phyloP scores from a whole-genome alignment of 306 rosid genomes.

The Echinosophora koreensis region DNA sequence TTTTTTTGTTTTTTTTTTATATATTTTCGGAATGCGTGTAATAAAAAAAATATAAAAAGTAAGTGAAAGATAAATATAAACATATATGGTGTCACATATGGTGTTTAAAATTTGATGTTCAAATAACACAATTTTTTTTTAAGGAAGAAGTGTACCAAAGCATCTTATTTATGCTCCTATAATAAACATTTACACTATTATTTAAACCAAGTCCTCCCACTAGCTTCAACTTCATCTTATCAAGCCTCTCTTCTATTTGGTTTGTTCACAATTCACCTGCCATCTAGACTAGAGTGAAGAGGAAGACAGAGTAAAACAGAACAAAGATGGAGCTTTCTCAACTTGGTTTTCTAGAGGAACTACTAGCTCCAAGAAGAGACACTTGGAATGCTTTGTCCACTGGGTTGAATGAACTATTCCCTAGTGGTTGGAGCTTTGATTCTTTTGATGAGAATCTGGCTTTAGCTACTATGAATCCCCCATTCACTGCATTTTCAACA shows the following conservation, averaged over 20 bases:
- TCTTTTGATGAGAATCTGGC: constrained; percentile 68
- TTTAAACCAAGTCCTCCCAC: constrained; percentile 43
- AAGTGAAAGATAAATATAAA: too few relatives aligned
- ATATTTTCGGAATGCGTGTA: too few relatives aligned
- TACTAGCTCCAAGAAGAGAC: constrained; percentile 80
- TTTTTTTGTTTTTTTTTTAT: too few relatives aligned
- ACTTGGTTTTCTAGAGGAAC: constrained; percentile 85
- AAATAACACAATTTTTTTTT: too few relatives aligned
- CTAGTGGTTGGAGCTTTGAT: constrained; percentile 71
- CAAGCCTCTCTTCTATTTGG: constrained; percentile 43
- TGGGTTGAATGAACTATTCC: constrained; percentile 66
- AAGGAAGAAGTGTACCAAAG: too few relatives aligned
- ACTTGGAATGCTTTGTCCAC: constrained; percentile 66
- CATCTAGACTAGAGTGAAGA: constrained; percentile 24
- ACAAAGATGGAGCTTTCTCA: constrained; percentile 85
- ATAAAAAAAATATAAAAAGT: too few relatives aligned
- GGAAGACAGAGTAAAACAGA: constrained; percentile 39
- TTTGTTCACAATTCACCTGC: constrained; percentile 28
- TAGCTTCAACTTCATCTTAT: constrained; percentile 52
- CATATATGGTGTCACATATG: too few relatives aligned
- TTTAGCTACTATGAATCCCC: constrained; percentile 58
- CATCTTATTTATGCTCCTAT: neutral
- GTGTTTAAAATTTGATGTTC: too few relatives aligned
- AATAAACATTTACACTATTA: constrained; percentile 22
- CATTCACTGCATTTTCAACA: constrained; percentile 64